A percentile compares a stretch with the other conserved stretches of the same genome.
These are phyloP conservation scores for Trichomonas tenax DNA, from an alignment of 208 protist genomes.

Conservation along the genomic window DNA sequence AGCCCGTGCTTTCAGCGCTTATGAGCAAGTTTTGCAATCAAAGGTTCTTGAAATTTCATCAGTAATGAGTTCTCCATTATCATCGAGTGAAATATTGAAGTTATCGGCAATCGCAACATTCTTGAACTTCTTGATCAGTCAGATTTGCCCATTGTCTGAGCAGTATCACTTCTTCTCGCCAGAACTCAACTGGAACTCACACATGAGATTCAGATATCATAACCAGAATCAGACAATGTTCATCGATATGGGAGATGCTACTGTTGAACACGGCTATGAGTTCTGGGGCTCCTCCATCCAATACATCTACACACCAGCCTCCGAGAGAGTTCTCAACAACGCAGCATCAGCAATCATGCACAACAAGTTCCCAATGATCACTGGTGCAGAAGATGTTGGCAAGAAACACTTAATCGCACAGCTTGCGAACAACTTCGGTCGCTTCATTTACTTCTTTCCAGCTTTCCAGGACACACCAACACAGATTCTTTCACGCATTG, in stretches of 20 bases:
- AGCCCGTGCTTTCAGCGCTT: not conserved
- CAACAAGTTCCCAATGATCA: not conserved
- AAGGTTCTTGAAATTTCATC: not conserved
- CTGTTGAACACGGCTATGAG: constrained; percentile 5
- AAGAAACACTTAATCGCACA: not conserved
- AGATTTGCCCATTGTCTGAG: not conserved
- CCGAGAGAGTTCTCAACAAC: not conserved
- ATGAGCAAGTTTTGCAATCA: not conserved
- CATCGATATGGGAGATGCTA: not conserved
- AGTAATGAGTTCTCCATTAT: not conserved
- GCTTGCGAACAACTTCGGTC: not conserved
- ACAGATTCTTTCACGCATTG: not conserved
- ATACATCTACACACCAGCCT: not conserved
- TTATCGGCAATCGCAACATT: not conserved
- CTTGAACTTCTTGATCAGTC: not conserved
- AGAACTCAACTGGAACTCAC: not conserved
- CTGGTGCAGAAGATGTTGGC: not conserved
- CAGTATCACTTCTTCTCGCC: not conserved
- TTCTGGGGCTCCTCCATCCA: not conserved
- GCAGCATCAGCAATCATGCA: not conserved
- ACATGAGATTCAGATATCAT: not conserved
- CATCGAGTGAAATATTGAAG: not conserved
- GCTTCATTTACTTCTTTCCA: not conserved
- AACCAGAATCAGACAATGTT: not conserved
- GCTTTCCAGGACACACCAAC: not conserved